Evolutionary conservation across 2,329 filamentous ascomycete species (phyloP).

Genomic region (Amphichorda felina): DNA sequence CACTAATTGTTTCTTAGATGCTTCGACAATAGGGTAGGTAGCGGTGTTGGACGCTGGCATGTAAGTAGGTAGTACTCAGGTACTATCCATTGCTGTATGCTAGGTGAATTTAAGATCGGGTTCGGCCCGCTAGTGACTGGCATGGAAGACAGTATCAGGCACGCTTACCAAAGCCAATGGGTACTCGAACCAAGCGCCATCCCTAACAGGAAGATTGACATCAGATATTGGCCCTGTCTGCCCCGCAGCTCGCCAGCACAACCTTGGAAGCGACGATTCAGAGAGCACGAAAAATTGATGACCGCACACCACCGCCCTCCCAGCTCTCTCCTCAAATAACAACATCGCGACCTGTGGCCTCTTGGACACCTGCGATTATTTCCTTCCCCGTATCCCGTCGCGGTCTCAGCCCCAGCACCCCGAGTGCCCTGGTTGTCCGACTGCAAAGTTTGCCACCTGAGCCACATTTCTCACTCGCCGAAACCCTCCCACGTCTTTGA

Average conservation of each 20-base stretch:
- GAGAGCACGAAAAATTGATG: slow-evolving; percentile 25
- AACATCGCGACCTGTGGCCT: not conserved
- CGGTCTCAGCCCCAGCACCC: not conserved
- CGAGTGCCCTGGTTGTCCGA: not conserved
- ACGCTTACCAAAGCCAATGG: too few relatives aligned
- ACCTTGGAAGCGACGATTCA: slow-evolving; percentile 21
- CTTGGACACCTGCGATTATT: not conserved
- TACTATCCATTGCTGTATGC: too few relatives aligned
- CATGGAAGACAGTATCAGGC: too few relatives aligned
- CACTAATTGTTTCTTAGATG: too few relatives aligned
- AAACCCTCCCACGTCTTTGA: slow-evolving; percentile 5
- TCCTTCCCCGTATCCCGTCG: not conserved
- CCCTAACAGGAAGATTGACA: too few relatives aligned
- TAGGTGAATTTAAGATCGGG: too few relatives aligned
- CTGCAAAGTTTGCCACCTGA: slow-evolving; percentile 1
- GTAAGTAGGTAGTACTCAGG: too few relatives aligned
- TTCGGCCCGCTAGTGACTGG: too few relatives aligned
- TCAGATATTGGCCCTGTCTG: slow-evolving; percentile 11
- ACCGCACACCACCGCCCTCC: slow-evolving; percentile 14
- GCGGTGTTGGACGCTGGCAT: too few relatives aligned
- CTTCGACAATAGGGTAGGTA: too few relatives aligned
- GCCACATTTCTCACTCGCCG: slow-evolving; percentile 6
- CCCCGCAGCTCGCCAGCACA: slow-evolving; percentile 16
- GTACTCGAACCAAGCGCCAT: too few relatives aligned
- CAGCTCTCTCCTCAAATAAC: slow-evolving; percentile 2